A percentile compares a stretch with the other conserved stretches of the same genome.
These are phyloP conservation scores for Plantago lanceolata DNA, from an alignment of 305 asterid species.

Conservation along the genomic window DNA sequence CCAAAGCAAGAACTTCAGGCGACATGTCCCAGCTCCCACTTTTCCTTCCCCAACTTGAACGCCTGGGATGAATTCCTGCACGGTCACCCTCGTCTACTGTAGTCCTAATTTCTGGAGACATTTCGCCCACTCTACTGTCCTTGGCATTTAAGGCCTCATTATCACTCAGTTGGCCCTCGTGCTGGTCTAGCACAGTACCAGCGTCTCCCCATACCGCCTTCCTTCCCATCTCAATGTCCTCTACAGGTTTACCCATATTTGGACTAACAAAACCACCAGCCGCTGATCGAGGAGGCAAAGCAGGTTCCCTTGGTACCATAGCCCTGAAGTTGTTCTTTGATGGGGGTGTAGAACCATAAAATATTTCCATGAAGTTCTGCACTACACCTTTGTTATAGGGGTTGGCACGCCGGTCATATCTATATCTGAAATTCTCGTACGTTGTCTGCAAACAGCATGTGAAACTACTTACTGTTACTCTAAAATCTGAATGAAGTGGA, in stretches of 20 bases:
- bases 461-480: slow-evolving; percentile 11
- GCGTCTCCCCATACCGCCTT: slow-evolving; percentile 89
- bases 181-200: slow-evolving; percentile 26
- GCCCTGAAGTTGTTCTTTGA: slow-evolving; percentile 83
- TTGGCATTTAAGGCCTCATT: slow-evolving; percentile 47
- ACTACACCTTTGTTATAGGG: slow-evolving; percentile 82
- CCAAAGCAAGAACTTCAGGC: slow-evolving; percentile 84
- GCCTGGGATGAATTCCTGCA: slow-evolving; percentile 47
- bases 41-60: slow-evolving; percentile 84
- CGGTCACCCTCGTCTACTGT: slow-evolving; percentile 79
- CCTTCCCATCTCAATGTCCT: slow-evolving; percentile 90
- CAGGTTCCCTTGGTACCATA: slow-evolving; percentile 52
- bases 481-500: not conserved
- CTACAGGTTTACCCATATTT: slow-evolving; percentile 74
- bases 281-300: slow-evolving; percentile 47
- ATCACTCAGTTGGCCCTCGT: slow-evolving; percentile 55
- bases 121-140: slow-evolving; percentile 46
- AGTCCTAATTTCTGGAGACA: slow-evolving; percentile 77
- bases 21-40: slow-evolving; percentile 99
- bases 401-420: slow-evolving; percentile 78
- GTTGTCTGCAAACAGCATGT: slow-evolving; percentile 66
- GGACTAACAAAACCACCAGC: slow-evolving; percentile 88
- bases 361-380: slow-evolving; percentile 67
- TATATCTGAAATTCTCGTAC: slow-evolving; percentile 88
- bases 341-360: slow-evolving; percentile 53